Evolutionary conservation across 2,329 filamentous ascomycete genomes (phyloP).

Genomic region (Aspergillus jensenii): DNA sequence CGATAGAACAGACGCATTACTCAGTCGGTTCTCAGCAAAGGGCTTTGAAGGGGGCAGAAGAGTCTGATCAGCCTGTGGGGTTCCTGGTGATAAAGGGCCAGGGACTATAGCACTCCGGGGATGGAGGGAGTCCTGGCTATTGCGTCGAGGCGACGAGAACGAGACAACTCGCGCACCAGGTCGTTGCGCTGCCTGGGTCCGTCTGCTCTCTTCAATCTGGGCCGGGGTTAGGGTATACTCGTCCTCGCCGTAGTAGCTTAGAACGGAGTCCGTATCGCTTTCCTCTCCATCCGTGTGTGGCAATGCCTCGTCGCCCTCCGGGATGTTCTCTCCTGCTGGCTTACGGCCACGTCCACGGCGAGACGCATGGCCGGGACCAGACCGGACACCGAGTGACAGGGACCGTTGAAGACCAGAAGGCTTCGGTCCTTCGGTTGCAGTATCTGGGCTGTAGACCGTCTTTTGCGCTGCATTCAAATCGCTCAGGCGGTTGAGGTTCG

Average conservation of each 20-base stretch:
- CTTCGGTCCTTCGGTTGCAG: constrained; percentile 11
- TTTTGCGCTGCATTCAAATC: constrained; percentile 35
- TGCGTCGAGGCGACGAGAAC: constrained; percentile 14
- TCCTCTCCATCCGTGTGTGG: constrained; percentile 14
- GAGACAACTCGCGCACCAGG: no score
- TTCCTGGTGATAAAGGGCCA: constrained; percentile 28
- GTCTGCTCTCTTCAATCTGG: constrained; percentile 32
- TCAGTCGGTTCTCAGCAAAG: constrained; percentile 40
- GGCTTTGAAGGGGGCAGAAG: constrained; percentile 23
- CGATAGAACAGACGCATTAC: constrained; percentile 47
- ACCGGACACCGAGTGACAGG: constrained; percentile 40
- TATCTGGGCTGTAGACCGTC: constrained; percentile 38
- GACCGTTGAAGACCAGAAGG: constrained; percentile 36
- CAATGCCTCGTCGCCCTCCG: constrained; percentile 24
- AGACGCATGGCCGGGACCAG: constrained; percentile 37
- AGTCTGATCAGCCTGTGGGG: constrained; percentile 31
- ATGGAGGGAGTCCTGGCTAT: constrained; percentile 25
- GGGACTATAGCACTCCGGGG: constrained; percentile 9
- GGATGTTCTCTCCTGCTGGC: background rate
- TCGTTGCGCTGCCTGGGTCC: constrained; percentile 16
- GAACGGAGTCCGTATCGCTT: constrained; percentile 39
- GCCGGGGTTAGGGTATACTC: constrained; percentile 40
- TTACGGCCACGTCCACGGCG: constrained; percentile 29
- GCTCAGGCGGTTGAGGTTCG: constrained; percentile 30
- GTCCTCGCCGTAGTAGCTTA: constrained; percentile 37